Evolutionary conservation across 768 basidiomycete genomes (phyloP).

Genomic region (Gloeopeniophorella convolvens): DNA sequence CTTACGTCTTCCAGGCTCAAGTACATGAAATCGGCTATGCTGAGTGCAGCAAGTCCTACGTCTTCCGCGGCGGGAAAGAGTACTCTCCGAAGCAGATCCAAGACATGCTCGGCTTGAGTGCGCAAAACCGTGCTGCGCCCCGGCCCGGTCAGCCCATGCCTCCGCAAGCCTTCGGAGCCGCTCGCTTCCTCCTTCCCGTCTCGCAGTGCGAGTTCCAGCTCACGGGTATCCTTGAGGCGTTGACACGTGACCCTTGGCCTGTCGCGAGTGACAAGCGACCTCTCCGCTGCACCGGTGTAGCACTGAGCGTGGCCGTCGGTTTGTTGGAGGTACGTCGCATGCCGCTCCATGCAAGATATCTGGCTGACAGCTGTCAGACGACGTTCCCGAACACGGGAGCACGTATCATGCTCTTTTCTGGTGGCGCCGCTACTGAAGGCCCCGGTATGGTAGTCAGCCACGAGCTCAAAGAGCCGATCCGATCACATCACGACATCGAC

Average conservation of each 20-base stretch:
- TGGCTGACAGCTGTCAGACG: slow-evolving; percentile 36
- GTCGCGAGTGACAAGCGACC: slow-evolving; percentile 93
- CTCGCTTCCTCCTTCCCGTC: slow-evolving; percentile 87
- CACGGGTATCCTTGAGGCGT: slow-evolving; percentile 83
- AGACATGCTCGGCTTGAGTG: slow-evolving; percentile 90
- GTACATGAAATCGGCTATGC: slow-evolving; percentile 97
- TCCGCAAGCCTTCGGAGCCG: slow-evolving; percentile 73
- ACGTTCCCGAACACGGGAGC: slow-evolving; percentile 96
- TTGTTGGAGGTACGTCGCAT: slow-evolving; percentile 62
- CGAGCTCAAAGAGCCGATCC: slow-evolving; percentile 94
- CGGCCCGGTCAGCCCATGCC: slow-evolving; percentile 81
- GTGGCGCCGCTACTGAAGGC: slow-evolving; percentile 93
- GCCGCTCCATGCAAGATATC: background rate
- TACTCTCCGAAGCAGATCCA: slow-evolving; percentile 95
- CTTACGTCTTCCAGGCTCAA: slow-evolving; percentile 61
- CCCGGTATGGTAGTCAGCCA: slow-evolving; percentile 95
- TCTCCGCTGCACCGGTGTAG: slow-evolving; percentile 91
- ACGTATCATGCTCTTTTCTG: slow-evolving; percentile 92
- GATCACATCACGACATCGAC: slow-evolving; percentile 98
- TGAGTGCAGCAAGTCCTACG: slow-evolving; percentile 96
- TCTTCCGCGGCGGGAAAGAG: slow-evolving; percentile 97
- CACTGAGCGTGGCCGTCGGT: slow-evolving; percentile 88
- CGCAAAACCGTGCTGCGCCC: slow-evolving; percentile 75
- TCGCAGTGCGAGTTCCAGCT: slow-evolving; percentile 94
- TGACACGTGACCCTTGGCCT: slow-evolving; percentile 93